Base-by-base conservation (phyloP, 345 rosid species). In the Salix viminalis region DNA sequence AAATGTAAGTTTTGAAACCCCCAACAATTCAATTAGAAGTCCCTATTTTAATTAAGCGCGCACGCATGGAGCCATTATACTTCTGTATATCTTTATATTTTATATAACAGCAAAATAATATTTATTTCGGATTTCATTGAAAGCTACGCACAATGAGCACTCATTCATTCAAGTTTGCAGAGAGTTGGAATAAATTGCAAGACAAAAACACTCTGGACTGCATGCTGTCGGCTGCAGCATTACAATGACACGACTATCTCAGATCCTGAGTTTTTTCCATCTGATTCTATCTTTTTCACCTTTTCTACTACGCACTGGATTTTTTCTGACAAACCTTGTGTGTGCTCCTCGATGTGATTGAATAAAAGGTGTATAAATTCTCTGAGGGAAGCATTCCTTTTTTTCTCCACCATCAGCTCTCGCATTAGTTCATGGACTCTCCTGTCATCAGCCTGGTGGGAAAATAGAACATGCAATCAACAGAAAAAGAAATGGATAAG, bases 311-410 rank as follows among this genome's bases (percentile, higher is more conserved):
- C 70, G 68, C 54, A 69, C 71, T 69, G 75, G 37, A 81, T 64
- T 62, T 77, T 77, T 64, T 77, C 75, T 1, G 84, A 72, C 66
- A 81, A 44, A 14, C 67, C 77, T 6, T 80, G 76, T 11, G 77
- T 81, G 46, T 76, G 83, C 77, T 76, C 83, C 39, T 77, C 75
- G 50, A 69, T 77, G 77, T 81, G 80, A 52, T 50, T 62, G 48
- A 81, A 42, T 21, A 81, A 52, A 68, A 72, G 60, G 18, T 77
- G 50, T 21, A 80, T 74, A 23, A 69, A 72, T 72, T 65, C 65
- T 65, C 65, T 67, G 7, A 76, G 73, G 30, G 83, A 76, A 42
- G 83, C 74, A 41, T 76, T 56, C 14, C 79, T 69, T 58, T 58
- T 72, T 72, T 60, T 80, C 77, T 80, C 83, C 30, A 19, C 62